phyloP scores from a whole-genome alignment of 2,329 filamentous ascomycete species.

The Calonectria multiphialidica region DNA sequence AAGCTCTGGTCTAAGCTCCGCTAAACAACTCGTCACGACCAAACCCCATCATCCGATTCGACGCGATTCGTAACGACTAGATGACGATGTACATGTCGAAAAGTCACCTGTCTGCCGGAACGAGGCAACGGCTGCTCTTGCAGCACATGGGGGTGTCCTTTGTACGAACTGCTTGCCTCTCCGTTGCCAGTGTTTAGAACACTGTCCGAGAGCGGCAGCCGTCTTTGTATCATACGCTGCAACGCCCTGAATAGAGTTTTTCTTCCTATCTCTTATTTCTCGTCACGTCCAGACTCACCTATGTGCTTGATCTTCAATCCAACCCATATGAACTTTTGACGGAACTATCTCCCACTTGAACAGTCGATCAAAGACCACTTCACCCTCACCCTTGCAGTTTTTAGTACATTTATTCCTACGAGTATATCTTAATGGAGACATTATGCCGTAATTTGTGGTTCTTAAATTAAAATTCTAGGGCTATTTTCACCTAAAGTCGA shows the following conservation, averaged over 20 bases:
- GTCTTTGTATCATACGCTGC: conserved; percentile 48
- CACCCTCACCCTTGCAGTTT: background rate
- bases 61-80: conserved; percentile 36
- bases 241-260: conserved; percentile 48
- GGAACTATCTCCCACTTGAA: background rate
- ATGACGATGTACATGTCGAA: conserved; percentile 40
- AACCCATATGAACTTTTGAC: background rate
- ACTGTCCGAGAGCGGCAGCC: conserved; percentile 35
- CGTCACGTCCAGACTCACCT: background rate
- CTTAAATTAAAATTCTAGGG: background rate
- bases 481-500: background rate
- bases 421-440: background rate
- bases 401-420: background rate
- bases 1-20: conserved; percentile 95
- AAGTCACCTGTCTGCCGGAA: conserved; percentile 39
- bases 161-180: conserved; percentile 43
- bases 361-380: background rate
- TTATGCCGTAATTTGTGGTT: background rate
- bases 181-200: conserved; percentile 33
- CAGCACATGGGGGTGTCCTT: conserved; percentile 29
- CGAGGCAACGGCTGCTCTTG: conserved; percentile 32
- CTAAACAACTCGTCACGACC: conserved; percentile 65
- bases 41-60: conserved; percentile 30
- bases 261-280: conserved; percentile 28
- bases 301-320: background rate